Percentiles rank a stretch among this genome's conserved stretches.
Evolutionary conservation across 306 rosid species (phyloP).

Genomic region (Pterocarpus macrocarpus): DNA sequence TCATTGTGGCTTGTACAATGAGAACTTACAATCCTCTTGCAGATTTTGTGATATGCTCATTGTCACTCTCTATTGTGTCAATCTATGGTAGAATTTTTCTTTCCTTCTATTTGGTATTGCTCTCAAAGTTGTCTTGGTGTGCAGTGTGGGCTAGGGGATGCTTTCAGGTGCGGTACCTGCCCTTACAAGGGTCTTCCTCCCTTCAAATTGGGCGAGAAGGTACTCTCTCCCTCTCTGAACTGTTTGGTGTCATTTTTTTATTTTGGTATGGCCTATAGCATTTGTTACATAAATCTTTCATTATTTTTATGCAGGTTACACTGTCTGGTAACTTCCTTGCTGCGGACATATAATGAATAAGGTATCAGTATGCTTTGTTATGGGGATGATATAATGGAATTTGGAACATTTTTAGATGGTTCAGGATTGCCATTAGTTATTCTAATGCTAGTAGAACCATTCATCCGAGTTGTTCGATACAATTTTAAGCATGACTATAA

Average conservation of each 20-base stretch:
- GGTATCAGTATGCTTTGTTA: background rate
- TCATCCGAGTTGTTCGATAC: constrained; percentile 25
- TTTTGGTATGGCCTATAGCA: background rate
- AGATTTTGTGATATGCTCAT: background rate
- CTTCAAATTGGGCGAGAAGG: constrained; percentile 97
- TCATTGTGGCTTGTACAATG: constrained; percentile 7
- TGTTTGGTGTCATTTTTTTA: constrained; percentile 2
- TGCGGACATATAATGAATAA: constrained; percentile 67
- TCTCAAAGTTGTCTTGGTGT: constrained; percentile 50
- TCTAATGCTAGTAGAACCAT: constrained; percentile 22
- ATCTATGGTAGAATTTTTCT: background rate
- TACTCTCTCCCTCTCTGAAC: constrained; percentile 35
- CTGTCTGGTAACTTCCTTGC: constrained; percentile 77
- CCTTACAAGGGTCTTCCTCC: constrained; percentile 97
- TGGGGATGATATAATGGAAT: background rate
- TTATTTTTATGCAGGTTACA: constrained; percentile 65
- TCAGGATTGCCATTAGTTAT: background rate
- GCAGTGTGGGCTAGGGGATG: constrained; percentile 99
- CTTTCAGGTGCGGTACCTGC: constrained; percentile 93
- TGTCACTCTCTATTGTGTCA: background rate
- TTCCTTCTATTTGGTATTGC: constrained; percentile 9
- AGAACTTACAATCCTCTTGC: constrained; percentile 25
- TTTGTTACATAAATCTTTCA: background rate
- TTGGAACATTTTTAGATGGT: background rate
- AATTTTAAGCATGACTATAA: background rate